Base-by-base conservation (phyloP, 2,329 filamentous ascomycete species). In the Daldinia sp. region DNA sequence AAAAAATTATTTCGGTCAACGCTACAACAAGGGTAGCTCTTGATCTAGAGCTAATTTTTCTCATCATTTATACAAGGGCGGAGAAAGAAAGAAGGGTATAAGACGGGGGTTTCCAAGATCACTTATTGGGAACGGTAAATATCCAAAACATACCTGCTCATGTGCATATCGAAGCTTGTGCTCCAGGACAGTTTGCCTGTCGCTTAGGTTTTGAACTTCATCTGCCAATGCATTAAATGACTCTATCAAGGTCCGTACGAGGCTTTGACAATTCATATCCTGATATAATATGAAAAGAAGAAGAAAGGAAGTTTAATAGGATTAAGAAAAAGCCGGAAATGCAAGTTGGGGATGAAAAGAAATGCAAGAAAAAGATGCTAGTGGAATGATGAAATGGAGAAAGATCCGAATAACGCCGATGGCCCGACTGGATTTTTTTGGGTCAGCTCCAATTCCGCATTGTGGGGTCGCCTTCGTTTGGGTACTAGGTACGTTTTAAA, bases 41-140 rank as follows among this genome's bases (percentile, higher is more conserved):
- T 89, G 90, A 91, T 92, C 90, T 92, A 92, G 90, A 93, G 90
- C 90, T 92, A 92, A 90, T 61, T 75, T 72, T 72, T 73, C 68
- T 79, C 77, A 80, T 82, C 80, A 82, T 80, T 59, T 45, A 45
- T 45, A 45, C n/a, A 45, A 45, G 21, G 39, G 39, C 9, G 39
- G 39, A 43, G 34, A 59, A 54, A 71, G 47, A 54, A 50, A 15
- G 34, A 49, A 32, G 45, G 15, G 29, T 4, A 3, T 50, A 32
- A 34, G 19, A 34, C 15, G 19, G 35, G 49, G 23, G 10, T 30
- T 29, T 13, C 11, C 29, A 47, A 47, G 23, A 15, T 29, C 29
- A n/a, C n/a, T 1, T 21, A 17, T 30, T 30, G 29, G 29, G 11
- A 32, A 11, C 11, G 11, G 29, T 6, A 6, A 7, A 11, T 6